These are phyloP conservation scores for Phytophthora gonapodyides DNA, from an alignment of 352 stramenopile species.

Conservation along the genomic window DNA sequence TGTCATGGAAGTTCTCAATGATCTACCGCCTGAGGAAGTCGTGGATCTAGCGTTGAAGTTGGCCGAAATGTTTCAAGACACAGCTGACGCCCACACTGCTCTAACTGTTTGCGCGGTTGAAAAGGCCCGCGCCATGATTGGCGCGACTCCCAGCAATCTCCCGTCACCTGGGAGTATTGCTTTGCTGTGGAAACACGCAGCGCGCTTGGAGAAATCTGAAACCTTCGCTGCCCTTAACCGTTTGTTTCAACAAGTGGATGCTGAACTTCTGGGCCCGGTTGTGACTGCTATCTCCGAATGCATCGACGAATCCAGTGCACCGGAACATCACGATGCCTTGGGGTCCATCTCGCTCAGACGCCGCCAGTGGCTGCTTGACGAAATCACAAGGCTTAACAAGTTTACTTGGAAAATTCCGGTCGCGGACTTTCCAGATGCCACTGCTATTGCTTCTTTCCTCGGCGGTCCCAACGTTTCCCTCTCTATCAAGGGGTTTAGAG, in stretches of 20 bases:
- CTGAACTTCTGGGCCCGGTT: conserved; percentile 1
- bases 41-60: conserved; percentile 6
- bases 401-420: conserved; percentile 3
- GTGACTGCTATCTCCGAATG: conserved; percentile 5
- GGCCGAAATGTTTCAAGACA: not conserved
- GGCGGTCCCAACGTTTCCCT: not conserved
- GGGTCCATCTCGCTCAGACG: not conserved
- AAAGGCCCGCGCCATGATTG: too few relatives aligned
- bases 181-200: too few relatives aligned
- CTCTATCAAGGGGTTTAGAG: conserved; percentile 1
- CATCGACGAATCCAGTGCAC: not conserved
- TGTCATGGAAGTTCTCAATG: not conserved
- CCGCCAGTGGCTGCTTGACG: conserved; percentile 7
- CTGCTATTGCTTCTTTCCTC: not conserved
- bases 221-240: too few relatives aligned
- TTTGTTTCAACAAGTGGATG: too few relatives aligned
- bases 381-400: conserved; percentile 3
- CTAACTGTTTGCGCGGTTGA: too few relatives aligned
- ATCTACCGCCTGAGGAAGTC: not conserved
- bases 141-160: too few relatives aligned
- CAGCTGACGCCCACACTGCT: too few relatives aligned
- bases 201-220: too few relatives aligned
- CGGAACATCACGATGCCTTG: conserved; percentile 3
- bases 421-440: not conserved
- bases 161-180: too few relatives aligned